Percentiles rank a stretch among this genome's conserved stretches.
These are phyloP conservation scores for Penicillium sp. DNA, from an alignment of 2,329 filamentous ascomycete genomes.

Conservation along the genomic window DNA sequence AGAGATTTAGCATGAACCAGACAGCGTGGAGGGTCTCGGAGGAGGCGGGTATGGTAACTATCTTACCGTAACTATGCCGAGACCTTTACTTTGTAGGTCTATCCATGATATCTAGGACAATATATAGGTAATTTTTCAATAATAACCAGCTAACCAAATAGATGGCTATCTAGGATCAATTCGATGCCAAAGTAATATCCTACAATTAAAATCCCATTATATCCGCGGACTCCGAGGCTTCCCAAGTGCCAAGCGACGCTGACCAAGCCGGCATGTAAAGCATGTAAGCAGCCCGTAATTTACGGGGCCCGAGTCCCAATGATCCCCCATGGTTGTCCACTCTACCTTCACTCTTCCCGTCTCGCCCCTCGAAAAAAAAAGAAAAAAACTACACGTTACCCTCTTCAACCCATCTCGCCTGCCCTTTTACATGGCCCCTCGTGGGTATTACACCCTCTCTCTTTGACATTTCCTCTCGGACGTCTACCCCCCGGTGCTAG, in stretches of 20 bases:
- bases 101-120: no score
- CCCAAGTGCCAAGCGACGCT: conserved; percentile 11
- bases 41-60: conserved; percentile 12
- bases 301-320: not conserved
- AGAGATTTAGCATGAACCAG: conserved; percentile 21
- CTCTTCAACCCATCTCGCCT: conserved; percentile 3
- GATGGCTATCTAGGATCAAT: not conserved
- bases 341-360: conserved; percentile 2
- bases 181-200: not conserved
- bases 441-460: conserved; percentile 16
- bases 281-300: conserved; percentile 5
- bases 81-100: not conserved
- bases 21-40: conserved; percentile 4
- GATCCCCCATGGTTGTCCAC: not conserved
- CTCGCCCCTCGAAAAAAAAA: conserved; percentile 13
- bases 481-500: conserved; percentile 1
- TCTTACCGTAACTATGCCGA: conserved; percentile 11
- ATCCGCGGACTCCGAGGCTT: not conserved
- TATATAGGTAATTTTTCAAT: no score
- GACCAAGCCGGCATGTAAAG: conserved; percentile 18
- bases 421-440: conserved; percentile 18
- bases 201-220: not conserved
- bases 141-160: not conserved
- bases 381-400: conserved; percentile 8
- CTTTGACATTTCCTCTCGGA: conserved; percentile 1